phyloP scores from a whole-genome alignment of 2,329 filamentous ascomycete genomes.

The Fusarium sp. region DNA sequence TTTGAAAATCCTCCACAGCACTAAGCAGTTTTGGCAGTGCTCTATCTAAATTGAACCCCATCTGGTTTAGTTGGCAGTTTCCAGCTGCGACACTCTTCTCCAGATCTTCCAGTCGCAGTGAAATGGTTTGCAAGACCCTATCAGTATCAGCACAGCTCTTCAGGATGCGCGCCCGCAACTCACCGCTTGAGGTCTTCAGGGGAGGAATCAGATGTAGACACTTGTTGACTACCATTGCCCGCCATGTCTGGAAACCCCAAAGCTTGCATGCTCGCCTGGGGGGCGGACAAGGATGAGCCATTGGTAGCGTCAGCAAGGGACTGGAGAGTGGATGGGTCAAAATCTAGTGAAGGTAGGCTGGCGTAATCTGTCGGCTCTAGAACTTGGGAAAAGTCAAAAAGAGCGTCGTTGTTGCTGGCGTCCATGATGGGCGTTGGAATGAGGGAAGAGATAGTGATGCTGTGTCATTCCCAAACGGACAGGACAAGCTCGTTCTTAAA shows the following conservation, averaged over 20 bases:
- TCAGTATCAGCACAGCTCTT: neutral
- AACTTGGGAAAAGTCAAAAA: constrained; percentile 12
- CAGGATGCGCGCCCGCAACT: neutral
- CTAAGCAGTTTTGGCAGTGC: constrained; percentile 9
- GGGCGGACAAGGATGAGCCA: neutral
- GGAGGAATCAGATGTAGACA: neutral
- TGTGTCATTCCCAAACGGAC: neutral
- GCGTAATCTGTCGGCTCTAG: neutral
- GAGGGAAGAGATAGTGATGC: neutral
- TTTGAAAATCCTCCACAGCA: constrained; percentile 5
- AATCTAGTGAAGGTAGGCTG: constrained; percentile 1
- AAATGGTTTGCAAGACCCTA: constrained; percentile 7
- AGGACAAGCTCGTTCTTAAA: neutral
- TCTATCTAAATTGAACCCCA: constrained; percentile 10
- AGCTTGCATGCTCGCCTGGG: neutral
- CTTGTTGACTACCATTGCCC: neutral
- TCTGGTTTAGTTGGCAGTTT: constrained; percentile 7
- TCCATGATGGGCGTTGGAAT: neutral
- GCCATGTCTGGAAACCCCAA: neutral
- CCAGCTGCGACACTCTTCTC: constrained; percentile 8
- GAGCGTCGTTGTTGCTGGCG: constrained; percentile 3
- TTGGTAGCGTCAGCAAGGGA: neutral
- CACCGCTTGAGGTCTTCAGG: constrained; percentile 1
- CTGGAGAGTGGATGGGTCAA: neutral
- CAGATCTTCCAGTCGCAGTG: constrained; percentile 3